These are phyloP conservation scores for Glebionis coronaria DNA, from an alignment of 129 eudicot species.

Conservation along the genomic window DNA sequence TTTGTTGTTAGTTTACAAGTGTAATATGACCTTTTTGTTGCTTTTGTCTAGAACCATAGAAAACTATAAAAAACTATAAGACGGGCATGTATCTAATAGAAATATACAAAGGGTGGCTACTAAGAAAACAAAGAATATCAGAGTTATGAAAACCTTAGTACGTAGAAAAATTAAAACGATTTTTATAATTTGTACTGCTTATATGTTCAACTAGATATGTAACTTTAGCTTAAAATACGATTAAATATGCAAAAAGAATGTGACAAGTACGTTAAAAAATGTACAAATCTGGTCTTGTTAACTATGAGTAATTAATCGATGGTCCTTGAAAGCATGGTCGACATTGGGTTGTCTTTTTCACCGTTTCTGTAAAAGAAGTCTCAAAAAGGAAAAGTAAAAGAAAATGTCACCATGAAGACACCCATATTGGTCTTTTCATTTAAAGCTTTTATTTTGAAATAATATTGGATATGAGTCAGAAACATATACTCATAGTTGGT, in stretches of 20 bases:
- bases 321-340: constrained; percentile 27
- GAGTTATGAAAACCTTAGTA: too few relatives aligned
- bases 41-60: too few relatives aligned
- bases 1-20: too few relatives aligned
- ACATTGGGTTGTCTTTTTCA: constrained; percentile 30
- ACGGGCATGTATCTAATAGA: too few relatives aligned
- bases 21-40: too few relatives aligned
- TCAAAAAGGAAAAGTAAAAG: constrained; percentile 21
- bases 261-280: not conserved
- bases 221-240: not conserved
- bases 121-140: too few relatives aligned
- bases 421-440: constrained; percentile 24
- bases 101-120: too few relatives aligned
- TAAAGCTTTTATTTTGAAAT: constrained; percentile 16
- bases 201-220: too few relatives aligned
- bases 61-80: too few relatives aligned
- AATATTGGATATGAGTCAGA: not conserved
- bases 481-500: constrained; percentile 3
- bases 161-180: too few relatives aligned
- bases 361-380: constrained; percentile 29
- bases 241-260: not conserved
- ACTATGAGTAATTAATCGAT: not conserved
- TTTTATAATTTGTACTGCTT: too few relatives aligned
- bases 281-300: constrained; percentile 4
- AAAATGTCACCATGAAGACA: constrained; percentile 26